Base-by-base conservation (phyloP, 2,329 filamentous ascomycete genomes). In the Aspergillus vadensis region DNA sequence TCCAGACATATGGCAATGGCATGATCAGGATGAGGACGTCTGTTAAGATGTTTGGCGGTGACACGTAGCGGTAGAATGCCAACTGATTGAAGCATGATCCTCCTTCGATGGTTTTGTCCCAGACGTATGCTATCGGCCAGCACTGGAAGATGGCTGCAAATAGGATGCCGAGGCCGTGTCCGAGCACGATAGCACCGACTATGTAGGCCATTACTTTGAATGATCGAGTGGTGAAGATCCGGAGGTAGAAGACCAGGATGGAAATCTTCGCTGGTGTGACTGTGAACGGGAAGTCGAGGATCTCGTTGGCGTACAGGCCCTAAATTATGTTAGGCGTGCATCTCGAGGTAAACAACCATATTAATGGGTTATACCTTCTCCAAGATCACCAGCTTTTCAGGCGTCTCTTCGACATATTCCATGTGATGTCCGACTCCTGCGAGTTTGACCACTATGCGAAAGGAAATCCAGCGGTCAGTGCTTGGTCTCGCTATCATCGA, bases 81-180 rank as follows among this genome's bases (percentile, higher is more conserved):
- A 56, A 41, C 27, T 68, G 65, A 15, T 69, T 49, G 19, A 69
- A 57, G 49, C 68, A 70, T 1, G 56, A 47, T 14, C 66, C 68
- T 0, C 41, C 56, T 7, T 10, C 9, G 15, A 62, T 49, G 4
- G n/a, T 61, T 17, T 58, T 55, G 30, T 67, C 36, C 68, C 68
- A 70, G 10, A 49, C 58, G 44, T 62, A 66, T 23, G 44, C 30
- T 19, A 70, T 44, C 5, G 67, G 67, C 19, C 58, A 62, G 47
- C 68, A 70, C 41, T 70, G 67, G 55, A 70, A 69, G 36, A 70
- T 65, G 3, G 64, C 62, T 6, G 62, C 59, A 44, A 70, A 67
- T 8, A 69, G 53, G 4, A 68, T 62, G 1, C 58, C 58, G 21
- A 68, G 61, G 15, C 68, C 67, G 9, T 65, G 54, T 4, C 39